These are phyloP conservation scores for Mycena rosella DNA, from an alignment of 768 basidiomycete genomes.

Conservation along the genomic window DNA sequence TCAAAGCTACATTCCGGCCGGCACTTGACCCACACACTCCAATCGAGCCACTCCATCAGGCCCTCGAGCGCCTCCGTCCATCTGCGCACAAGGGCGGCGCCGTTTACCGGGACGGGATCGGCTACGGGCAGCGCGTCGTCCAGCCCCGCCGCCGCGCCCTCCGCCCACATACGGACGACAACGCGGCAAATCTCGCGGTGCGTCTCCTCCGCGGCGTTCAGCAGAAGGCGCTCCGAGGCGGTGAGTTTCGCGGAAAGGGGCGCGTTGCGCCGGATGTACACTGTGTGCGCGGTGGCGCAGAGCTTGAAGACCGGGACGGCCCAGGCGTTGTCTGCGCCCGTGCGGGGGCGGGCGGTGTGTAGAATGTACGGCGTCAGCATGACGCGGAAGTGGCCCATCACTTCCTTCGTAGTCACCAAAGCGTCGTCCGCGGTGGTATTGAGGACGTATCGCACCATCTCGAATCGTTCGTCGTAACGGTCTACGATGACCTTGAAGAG, in stretches of 20 bases:
- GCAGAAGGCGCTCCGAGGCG: constrained; percentile 35
- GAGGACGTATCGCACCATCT: constrained; percentile 53
- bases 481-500: constrained; percentile 54
- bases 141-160: constrained; percentile 36
- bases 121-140: constrained; percentile 28
- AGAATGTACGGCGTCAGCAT: constrained; percentile 52
- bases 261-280: constrained; percentile 35
- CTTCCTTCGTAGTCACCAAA: constrained; percentile 37
- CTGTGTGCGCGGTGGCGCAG: constrained; percentile 51
- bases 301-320: constrained; percentile 50
- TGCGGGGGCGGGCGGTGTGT: constrained; percentile 32
- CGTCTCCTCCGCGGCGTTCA: constrained; percentile 34
- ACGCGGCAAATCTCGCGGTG: constrained; percentile 41
- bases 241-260: constrained; percentile 34
- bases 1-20: constrained; percentile 39
- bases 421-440: constrained; percentile 36
- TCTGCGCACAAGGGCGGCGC: constrained; percentile 2
- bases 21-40: constrained; percentile 42
- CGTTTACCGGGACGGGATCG: constrained; percentile 16
- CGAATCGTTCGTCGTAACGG: constrained; percentile 57
- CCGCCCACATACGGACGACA: constrained; percentile 36
- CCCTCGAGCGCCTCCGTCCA: constrained; percentile 28
- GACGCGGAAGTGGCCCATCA: constrained; percentile 44
- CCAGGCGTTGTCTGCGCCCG: constrained; percentile 42
- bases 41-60: constrained; percentile 42